phyloP scores from a whole-genome alignment of 306 rosid genomes.

The Purshia tridentata region DNA sequence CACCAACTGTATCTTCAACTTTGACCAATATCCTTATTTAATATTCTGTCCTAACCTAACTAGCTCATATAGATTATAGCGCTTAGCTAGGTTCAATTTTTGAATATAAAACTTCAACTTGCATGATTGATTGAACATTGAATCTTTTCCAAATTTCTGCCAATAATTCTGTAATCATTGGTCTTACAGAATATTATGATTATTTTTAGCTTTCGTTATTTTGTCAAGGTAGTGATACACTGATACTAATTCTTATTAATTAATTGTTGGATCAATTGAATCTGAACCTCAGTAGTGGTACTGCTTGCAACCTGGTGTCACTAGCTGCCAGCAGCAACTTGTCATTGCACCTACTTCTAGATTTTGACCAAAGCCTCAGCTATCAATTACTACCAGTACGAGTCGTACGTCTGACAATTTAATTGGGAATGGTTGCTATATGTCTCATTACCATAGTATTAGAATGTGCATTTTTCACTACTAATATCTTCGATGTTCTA shows the following conservation, averaged over 20 bases:
- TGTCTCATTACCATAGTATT: not conserved
- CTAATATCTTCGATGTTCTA: too few species aligned
- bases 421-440: not conserved
- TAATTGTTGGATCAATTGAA: not conserved
- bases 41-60: not conserved
- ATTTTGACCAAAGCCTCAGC: not conserved
- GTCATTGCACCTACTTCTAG: not conserved
- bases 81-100: not conserved
- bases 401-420: too few species aligned
- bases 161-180: not conserved
- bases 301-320: not conserved
- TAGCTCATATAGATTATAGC: too few species aligned
- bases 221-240: not conserved
- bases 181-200: not conserved
- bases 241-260: not conserved
- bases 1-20: not conserved
- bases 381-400: too few species aligned
- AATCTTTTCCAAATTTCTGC: not conserved
- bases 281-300: not conserved
- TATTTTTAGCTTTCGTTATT: not conserved
- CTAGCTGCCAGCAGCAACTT: not conserved
- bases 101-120: not conserved
- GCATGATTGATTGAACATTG: not conserved
- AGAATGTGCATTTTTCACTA: too few species aligned
- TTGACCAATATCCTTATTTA: not conserved